Percentiles rank a stretch among this genome's conserved stretches.
Evolutionary conservation across 768 basidiomycete genomes (phyloP).

Genomic region (Phylloporus arenicola): DNA sequence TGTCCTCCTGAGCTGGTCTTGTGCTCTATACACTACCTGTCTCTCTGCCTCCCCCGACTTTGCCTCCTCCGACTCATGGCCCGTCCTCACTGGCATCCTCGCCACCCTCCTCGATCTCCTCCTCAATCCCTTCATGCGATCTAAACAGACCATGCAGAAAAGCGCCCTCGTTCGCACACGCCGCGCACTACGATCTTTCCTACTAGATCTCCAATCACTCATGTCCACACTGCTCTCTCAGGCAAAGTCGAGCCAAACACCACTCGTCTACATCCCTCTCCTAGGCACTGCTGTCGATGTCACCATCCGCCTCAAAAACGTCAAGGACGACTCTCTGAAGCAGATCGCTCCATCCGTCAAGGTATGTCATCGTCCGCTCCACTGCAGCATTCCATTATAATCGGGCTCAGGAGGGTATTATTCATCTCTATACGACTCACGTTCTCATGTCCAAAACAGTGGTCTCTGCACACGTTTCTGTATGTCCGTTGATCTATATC

Average conservation of each 20-base stretch:
- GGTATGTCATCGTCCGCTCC: conserved; percentile 24
- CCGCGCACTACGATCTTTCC: conserved; percentile 63
- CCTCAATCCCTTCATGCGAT: conserved; percentile 44
- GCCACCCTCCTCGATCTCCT: conserved; percentile 57
- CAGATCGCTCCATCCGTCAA: conserved; percentile 44
- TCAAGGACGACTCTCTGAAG: conserved; percentile 39
- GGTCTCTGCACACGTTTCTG: conserved; percentile 56
- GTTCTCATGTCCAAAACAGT: conserved; percentile 65
- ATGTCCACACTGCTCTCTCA: conserved; percentile 50
- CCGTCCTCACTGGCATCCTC: conserved; percentile 48
- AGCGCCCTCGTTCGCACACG: conserved; percentile 57
- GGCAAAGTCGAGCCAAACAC: conserved; percentile 44
- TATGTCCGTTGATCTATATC: conserved; percentile 28
- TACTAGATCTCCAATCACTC: conserved; percentile 42
- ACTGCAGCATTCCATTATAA: neutral
- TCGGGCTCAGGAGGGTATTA: conserved; percentile 45
- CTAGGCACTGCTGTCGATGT: conserved; percentile 71
- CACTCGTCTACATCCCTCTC: conserved; percentile 43
- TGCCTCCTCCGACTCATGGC: conserved; percentile 44
- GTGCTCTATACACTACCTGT: conserved; percentile 54
- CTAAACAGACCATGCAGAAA: conserved; percentile 56
- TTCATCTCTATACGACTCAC: conserved; percentile 52
- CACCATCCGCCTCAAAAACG: conserved; percentile 56
- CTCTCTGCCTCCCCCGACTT: conserved; percentile 42
- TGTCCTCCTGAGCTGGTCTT: conserved; percentile 68